A percentile compares a stretch with the other conserved stretches of the same genome.
Evolutionary conservation across 164 flowering plant species (phyloP).

Genomic region (Nelumbo lutea): DNA sequence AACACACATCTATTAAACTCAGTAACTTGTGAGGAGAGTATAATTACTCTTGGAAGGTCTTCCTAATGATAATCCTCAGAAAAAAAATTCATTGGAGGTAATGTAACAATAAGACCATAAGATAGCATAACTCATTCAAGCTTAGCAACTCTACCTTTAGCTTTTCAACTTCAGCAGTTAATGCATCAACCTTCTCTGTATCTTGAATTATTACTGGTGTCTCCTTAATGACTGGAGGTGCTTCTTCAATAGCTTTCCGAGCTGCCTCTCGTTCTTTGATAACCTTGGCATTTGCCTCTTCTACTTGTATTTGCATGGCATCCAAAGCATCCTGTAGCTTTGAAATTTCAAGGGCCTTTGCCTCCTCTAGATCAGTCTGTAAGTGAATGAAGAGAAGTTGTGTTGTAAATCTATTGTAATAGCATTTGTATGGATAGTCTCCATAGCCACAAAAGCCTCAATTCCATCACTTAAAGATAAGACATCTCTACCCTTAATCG

Average conservation of each 20-base stretch:
- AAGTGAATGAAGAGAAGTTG: slow-evolving; percentile 7
- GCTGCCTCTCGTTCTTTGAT: slow-evolving; percentile 87
- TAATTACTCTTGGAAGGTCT: neutral
- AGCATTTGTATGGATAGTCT: neutral
- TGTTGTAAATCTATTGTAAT: neutral
- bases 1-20: neutral
- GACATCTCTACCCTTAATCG: slow-evolving; percentile 60
- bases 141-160: slow-evolving; percentile 56
- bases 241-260: slow-evolving; percentile 92
- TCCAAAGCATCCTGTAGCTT: slow-evolving; percentile 82
- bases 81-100: neutral
- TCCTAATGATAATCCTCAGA: neutral
- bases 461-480: neutral
- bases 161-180: slow-evolving; percentile 75
- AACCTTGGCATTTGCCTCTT: slow-evolving; percentile 68
- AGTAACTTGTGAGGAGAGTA: neutral
- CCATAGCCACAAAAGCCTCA: neutral
- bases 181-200: slow-evolving; percentile 67
- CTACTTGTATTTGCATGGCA: slow-evolving; percentile 68
- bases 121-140: neutral
- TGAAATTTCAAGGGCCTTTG: slow-evolving; percentile 76
- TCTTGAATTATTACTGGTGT: slow-evolving; percentile 90
- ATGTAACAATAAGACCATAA: neutral
- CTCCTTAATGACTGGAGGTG: slow-evolving; percentile 95
- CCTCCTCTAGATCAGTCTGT: slow-evolving; percentile 91